phyloP scores from a whole-genome alignment of 768 basidiomycete species.

The Amanita jacksonii region DNA sequence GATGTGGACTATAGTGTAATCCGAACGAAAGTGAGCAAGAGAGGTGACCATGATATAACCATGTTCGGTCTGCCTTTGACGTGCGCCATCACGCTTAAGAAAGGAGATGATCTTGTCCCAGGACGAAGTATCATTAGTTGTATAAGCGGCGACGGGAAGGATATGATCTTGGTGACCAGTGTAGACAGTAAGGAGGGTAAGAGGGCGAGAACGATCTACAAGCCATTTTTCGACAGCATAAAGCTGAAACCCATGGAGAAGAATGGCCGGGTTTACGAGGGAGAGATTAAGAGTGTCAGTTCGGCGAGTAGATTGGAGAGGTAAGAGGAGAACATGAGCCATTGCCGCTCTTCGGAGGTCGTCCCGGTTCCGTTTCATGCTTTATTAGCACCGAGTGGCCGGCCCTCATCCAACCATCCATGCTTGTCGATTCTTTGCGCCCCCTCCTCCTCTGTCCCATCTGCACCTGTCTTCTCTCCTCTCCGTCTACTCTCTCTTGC shows the following conservation, averaged over 20 bases:
- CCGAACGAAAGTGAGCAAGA: slow-evolving; percentile 79
- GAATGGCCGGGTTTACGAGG: background rate
- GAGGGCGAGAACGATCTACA: slow-evolving; percentile 10
- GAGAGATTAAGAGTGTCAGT: slow-evolving; percentile 8
- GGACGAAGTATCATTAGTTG: slow-evolving; percentile 38
- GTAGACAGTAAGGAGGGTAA: slow-evolving; percentile 57
- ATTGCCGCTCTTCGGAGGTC: slow-evolving; percentile 5
- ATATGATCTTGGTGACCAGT: slow-evolving; percentile 61
- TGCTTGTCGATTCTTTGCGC: slow-evolving; percentile 14
- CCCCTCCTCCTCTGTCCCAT: slow-evolving; percentile 43
- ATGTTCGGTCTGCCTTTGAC: slow-evolving; percentile 60
- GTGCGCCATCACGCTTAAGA: slow-evolving; percentile 61
- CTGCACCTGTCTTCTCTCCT: slow-evolving; percentile 46
- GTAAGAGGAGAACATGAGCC: slow-evolving; percentile 5
- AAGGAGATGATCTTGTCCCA: slow-evolving; percentile 54
- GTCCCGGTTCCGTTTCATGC: background rate
- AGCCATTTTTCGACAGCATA: slow-evolving; percentile 86
- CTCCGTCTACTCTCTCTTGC: slow-evolving; percentile 66
- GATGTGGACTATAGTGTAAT: slow-evolving; percentile 77
- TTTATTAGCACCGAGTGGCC: slow-evolving; percentile 7
- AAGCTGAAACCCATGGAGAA: slow-evolving; percentile 51
- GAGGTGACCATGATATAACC: slow-evolving; percentile 77
- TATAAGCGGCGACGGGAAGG: slow-evolving; percentile 32
- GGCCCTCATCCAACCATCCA: slow-evolving; percentile 5
- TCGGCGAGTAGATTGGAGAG: slow-evolving; percentile 9